Conservation (phyloP, 805 yeast species). For the Lachancea cidri region DNA sequence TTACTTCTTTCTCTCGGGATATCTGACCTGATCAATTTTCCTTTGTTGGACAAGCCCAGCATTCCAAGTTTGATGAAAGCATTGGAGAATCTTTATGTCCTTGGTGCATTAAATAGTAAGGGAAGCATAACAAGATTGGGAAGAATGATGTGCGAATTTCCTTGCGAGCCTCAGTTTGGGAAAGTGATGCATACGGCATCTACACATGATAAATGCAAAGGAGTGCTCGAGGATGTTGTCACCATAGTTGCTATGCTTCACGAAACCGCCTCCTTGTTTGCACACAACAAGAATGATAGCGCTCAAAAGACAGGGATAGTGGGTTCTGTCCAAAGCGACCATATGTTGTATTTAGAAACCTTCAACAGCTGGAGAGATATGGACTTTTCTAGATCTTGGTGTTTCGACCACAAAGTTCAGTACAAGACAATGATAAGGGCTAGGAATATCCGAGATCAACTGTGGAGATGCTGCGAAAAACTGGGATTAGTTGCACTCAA, state of each 20-base stretch:
- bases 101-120: slow-evolving; percentile 78
- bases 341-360: slow-evolving; percentile 64
- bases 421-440: slow-evolving; percentile 66
- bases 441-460: slow-evolving; percentile 64
- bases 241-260: slow-evolving; percentile 80
- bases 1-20: slow-evolving; percentile 79
- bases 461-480: slow-evolving; percentile 50
- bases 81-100: slow-evolving; percentile 71
- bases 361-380: slow-evolving; percentile 72
- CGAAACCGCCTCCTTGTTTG: slow-evolving; percentile 66
- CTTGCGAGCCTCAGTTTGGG: slow-evolving; percentile 86
- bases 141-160: slow-evolving; percentile 82
- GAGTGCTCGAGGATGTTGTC: slow-evolving; percentile 57
- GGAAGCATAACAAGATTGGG: slow-evolving; percentile 80
- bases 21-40: slow-evolving; percentile 73
- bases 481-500: slow-evolving; percentile 23
- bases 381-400: slow-evolving; percentile 73
- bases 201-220: slow-evolving; percentile 40
- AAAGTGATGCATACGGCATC: slow-evolving; percentile 65
- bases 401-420: slow-evolving; percentile 77
- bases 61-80: slow-evolving; percentile 67
- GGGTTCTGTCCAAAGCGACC: slow-evolving; percentile 64
- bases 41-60: slow-evolving; percentile 88
- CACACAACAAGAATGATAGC: slow-evolving; percentile 7
- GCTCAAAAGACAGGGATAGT: slow-evolving; percentile 41